Percentiles rank a stretch among this genome's conserved stretches.
These are phyloP conservation scores for Juncus inflexus DNA, from an alignment of 176 grass and related monocot species.

Conservation along the genomic window DNA sequence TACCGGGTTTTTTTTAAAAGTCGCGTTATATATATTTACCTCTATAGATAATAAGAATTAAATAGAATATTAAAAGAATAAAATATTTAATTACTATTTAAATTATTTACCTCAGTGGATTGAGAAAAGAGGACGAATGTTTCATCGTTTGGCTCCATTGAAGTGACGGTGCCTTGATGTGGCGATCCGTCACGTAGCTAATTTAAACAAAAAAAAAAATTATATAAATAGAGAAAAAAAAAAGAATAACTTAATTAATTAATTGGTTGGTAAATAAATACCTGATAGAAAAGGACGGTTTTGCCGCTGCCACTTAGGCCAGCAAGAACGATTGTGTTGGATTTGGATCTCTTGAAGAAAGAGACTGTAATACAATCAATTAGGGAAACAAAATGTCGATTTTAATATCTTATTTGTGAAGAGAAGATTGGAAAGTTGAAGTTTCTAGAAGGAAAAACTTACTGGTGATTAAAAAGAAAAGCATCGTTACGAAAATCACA, in stretches of 20 bases:
- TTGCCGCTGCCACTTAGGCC: conserved; percentile 91
- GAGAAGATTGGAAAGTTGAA: background rate
- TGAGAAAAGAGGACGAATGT: conserved; percentile 81
- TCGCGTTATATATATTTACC: too few relatives aligned
- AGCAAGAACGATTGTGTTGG: conserved; percentile 70
- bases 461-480: conserved; percentile 27
- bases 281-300: conserved; percentile 92
- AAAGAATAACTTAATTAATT: conserved; percentile 5
- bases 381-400: background rate
- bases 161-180: conserved; percentile 84
- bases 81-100: background rate
- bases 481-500: conserved; percentile 47
- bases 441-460: conserved; percentile 7
- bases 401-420: background rate
- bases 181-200: conserved; percentile 94
- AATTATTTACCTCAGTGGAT: conserved; percentile 49
- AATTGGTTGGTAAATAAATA: conserved; percentile 15
- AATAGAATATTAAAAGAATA: background rate
- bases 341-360: conserved; percentile 57
- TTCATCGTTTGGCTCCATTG: conserved; percentile 88
- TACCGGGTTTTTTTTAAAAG: too few relatives aligned
- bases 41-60: background rate
- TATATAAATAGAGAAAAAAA: conserved; percentile 9
- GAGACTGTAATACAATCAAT: conserved; percentile 33
- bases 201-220: conserved; percentile 18